Conservation (phyloP, 2,329 filamentous ascomycete genomes). For the Colletotrichum australisinense region DNA sequence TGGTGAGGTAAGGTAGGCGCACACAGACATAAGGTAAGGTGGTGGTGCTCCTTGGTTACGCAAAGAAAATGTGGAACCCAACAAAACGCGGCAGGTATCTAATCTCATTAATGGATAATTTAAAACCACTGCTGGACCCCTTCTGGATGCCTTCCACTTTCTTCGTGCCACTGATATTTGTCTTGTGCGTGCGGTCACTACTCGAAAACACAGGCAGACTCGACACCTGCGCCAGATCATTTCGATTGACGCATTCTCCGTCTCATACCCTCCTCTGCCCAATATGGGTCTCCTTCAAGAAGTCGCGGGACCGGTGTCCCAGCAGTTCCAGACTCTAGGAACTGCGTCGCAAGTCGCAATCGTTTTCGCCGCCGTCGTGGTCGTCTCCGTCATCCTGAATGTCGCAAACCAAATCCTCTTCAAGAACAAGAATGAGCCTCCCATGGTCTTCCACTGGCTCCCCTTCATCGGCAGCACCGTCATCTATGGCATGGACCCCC, state of each 20-base stretch:
- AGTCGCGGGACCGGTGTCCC: conserved; percentile 60
- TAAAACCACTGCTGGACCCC: conserved; percentile 29
- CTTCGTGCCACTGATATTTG: conserved; percentile 16
- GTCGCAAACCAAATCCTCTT: conserved; percentile 83
- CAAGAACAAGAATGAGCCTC: conserved; percentile 84
- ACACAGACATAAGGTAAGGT: not conserved
- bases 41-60: not conserved
- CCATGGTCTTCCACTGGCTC: conserved; percentile 84
- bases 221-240: not conserved
- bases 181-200: conserved; percentile 9
- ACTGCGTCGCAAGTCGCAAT: conserved; percentile 59
- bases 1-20: too few relatives aligned
- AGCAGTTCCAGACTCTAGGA: conserved; percentile 61
- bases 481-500: conserved; percentile 94
- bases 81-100: conserved; percentile 33
- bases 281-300: conserved; percentile 69
- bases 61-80: conserved; percentile 31
- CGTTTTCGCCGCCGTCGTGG: conserved; percentile 56
- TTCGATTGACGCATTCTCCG: conserved; percentile 12
- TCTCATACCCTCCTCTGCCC: not conserved
- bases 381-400: conserved; percentile 77
- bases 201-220: not conserved
- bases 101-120: conserved; percentile 34
- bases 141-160: conserved; percentile 15
- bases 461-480: conserved; percentile 91